Evolutionary conservation across 1,284 basidiomycete species (phyloP).

Genomic region (Ustilago sp.): DNA sequence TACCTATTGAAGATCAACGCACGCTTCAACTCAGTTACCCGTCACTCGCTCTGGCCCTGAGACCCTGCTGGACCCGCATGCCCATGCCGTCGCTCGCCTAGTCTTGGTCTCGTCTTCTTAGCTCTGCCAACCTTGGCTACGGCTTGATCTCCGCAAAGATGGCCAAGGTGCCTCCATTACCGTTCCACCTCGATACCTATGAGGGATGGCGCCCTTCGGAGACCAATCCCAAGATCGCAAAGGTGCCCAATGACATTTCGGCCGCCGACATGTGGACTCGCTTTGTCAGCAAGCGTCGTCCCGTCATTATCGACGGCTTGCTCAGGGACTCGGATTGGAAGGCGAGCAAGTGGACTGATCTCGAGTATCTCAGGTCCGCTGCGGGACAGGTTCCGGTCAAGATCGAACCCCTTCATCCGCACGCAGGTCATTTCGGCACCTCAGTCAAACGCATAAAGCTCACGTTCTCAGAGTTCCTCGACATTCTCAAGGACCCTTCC

Average conservation of each 20-base stretch:
- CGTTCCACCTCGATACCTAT: slow-evolving; percentile 34
- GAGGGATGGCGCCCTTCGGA: slow-evolving; percentile 30
- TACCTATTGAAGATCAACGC: not conserved
- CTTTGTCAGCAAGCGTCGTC: slow-evolving; percentile 58
- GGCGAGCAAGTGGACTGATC: slow-evolving; percentile 59
- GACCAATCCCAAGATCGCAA: slow-evolving; percentile 24
- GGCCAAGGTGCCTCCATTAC: slow-evolving; percentile 38
- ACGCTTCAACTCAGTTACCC: not conserved
- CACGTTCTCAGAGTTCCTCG: slow-evolving; percentile 53
- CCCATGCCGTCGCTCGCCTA: not conserved
- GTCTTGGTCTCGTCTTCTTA: not conserved
- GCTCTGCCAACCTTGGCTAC: not conserved
- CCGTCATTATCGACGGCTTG: slow-evolving; percentile 61
- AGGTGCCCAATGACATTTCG: slow-evolving; percentile 31
- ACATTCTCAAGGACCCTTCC: slow-evolving; percentile 47
- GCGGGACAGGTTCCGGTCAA: slow-evolving; percentile 62
- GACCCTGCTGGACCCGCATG: not conserved
- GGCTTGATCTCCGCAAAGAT: not conserved
- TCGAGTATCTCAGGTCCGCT: slow-evolving; percentile 45
- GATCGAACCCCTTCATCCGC: slow-evolving; percentile 64
- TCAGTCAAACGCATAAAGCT: slow-evolving; percentile 49
- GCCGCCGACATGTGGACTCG: slow-evolving; percentile 57
- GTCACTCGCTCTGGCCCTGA: not conserved
- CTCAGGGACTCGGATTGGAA: slow-evolving; percentile 55
- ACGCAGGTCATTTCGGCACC: slow-evolving; percentile 62